Evolutionary conservation across 169 alveolate species (phyloP).

Genomic region (Hammondia hammondi): DNA sequence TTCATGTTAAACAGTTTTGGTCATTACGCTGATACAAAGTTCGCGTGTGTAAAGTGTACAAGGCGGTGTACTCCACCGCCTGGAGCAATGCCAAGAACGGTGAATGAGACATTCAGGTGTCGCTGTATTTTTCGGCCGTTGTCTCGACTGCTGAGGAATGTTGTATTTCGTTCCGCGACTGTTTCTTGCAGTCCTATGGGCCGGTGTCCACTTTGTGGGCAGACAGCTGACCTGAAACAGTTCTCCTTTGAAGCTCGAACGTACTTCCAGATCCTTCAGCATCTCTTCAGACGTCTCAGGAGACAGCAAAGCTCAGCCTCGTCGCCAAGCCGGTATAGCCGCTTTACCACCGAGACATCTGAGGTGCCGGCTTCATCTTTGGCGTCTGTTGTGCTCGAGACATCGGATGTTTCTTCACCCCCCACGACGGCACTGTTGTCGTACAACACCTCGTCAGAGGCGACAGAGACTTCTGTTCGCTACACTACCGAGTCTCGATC

Average conservation of each 20-base stretch:
- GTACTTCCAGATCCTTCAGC: constrained; percentile 58
- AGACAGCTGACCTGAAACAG: constrained; percentile 31
- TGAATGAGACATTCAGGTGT: too few relatives aligned
- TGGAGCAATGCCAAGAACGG: too few relatives aligned
- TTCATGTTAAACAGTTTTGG: too few relatives aligned
- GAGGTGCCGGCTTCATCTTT: neutral
- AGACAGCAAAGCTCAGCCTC: constrained; percentile 4
- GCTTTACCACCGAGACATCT: neutral
- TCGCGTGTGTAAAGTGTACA: too few relatives aligned
- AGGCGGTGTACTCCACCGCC: too few relatives aligned
- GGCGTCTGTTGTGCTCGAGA: neutral
- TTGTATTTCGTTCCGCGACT: neutral
- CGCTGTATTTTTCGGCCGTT: neutral
- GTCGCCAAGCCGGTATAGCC: neutral
- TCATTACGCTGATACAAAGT: too few relatives aligned
- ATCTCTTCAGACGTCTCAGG: constrained; percentile 54
- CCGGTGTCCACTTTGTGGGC: constrained; percentile 62
- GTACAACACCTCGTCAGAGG: neutral
- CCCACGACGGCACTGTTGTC: neutral
- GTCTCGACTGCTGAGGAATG: neutral
- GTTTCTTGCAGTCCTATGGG: constrained; percentile 40
- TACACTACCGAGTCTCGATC: neutral
- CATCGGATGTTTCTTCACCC: constrained; percentile 1
- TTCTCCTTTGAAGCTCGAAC: constrained; percentile 60
- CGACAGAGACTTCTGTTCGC: neutral